Conservation (phyloP, 2,329 filamentous ascomycete genomes). For the Beauveria australis region DNA sequence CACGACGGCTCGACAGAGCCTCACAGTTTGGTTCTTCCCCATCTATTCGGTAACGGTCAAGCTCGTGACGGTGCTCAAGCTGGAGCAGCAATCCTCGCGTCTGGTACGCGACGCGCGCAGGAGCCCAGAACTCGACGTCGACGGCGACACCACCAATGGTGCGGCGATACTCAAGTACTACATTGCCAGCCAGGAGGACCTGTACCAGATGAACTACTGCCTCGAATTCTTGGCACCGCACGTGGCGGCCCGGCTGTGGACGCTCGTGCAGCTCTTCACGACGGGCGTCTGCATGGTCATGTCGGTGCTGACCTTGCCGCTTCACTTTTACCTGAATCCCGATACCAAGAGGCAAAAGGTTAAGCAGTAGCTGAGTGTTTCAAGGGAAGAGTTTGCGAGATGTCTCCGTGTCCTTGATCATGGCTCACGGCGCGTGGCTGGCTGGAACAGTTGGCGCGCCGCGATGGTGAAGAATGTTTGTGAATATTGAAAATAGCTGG, state of each 20-base stretch:
- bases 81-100: slow-evolving; percentile 38
- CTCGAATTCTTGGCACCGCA: slow-evolving; percentile 62
- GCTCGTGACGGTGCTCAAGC: slow-evolving; percentile 59
- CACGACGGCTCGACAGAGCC: slow-evolving; percentile 64
- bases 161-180: slow-evolving; percentile 42
- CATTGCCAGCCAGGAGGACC: slow-evolving; percentile 68
- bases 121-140: slow-evolving; percentile 12
- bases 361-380: background rate
- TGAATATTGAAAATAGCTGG: background rate
- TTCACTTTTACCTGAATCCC: slow-evolving; percentile 26
- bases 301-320: slow-evolving; percentile 32
- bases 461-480: background rate
- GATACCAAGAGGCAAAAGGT: slow-evolving; percentile 8
- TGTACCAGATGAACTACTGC: slow-evolving; percentile 71
- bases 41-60: slow-evolving; percentile 61
- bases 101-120: slow-evolving; percentile 15
- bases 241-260: slow-evolving; percentile 45
- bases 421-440: background rate
- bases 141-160: slow-evolving; percentile 17
- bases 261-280: slow-evolving; percentile 54
- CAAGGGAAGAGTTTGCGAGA: too few relatives aligned
- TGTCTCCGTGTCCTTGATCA: background rate
- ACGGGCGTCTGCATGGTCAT: slow-evolving; percentile 58
- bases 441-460: background rate
- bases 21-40: slow-evolving; percentile 69